Percentiles rank a stretch among this genome's conserved stretches.
Conservation (phyloP, 2,329 filamentous ascomycete genomes). For the Tolypocladium amazonense region DNA sequence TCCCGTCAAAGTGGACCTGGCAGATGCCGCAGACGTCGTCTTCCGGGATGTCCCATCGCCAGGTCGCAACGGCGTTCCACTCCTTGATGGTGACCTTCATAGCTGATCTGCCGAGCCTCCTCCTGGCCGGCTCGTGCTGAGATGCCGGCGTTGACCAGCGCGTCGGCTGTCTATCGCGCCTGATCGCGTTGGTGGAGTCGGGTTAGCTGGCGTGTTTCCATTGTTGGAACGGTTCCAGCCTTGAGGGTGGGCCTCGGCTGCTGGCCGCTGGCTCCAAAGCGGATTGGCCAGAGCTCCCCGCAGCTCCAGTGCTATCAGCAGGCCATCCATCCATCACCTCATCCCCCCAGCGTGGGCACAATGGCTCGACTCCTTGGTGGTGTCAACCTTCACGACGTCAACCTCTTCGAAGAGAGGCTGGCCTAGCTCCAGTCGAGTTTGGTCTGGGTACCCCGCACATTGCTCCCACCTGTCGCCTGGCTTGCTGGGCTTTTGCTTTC, state of each 20-base stretch:
- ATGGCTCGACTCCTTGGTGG: not conserved
- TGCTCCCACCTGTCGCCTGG: not conserved
- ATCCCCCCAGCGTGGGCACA: not conserved
- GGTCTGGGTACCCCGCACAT: not conserved
- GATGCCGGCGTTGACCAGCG: not conserved
- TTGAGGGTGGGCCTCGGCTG: not conserved
- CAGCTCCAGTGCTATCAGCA: not conserved
- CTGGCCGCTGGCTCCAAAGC: not conserved
- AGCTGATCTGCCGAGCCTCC: not conserved
- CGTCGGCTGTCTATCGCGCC: not conserved
- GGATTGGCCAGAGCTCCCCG: slow-evolving; percentile 1
- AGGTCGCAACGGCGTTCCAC: slow-evolving; percentile 91
- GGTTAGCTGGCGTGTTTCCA: not conserved
- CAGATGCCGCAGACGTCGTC: slow-evolving; percentile 98
- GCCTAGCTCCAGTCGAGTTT: not conserved
- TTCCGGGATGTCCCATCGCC: slow-evolving; percentile 95
- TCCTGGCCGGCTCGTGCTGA: not conserved
- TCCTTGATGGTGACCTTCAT: slow-evolving; percentile 96
- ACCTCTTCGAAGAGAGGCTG: not conserved
- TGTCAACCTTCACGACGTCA: not conserved
- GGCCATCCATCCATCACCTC: not conserved
- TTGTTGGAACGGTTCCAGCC: not conserved
- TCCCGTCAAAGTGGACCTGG: slow-evolving; percentile 94
- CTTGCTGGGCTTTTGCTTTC: not conserved
- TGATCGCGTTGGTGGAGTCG: not conserved